Base-by-base conservation (phyloP, 192 early-diverging fungal genomes). In the Chytriomyces sp. region DNA sequence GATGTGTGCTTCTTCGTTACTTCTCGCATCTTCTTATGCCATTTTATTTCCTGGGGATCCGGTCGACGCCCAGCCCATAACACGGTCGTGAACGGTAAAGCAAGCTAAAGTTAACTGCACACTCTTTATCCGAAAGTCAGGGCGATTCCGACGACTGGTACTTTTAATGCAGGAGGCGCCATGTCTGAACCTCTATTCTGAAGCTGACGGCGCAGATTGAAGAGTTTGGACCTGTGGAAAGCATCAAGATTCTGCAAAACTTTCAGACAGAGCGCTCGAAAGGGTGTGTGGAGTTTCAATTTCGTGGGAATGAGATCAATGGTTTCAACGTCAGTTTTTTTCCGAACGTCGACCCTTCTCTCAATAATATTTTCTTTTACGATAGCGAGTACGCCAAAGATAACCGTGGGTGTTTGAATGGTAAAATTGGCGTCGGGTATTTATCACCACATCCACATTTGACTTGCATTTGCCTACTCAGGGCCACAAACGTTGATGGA, bases 61-160 rank as follows among this genome's bases (percentile, higher is more conserved):
- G 30, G 59, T 72, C 8, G 86, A 91, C 71, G 88, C 90, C 8
- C 66, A 83, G 90, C 90, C 0, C 88, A 88, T 62, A 88, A 89
- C 54, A 88, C 88, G 4, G 6, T 89, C n/a, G 22, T 93, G 25
- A 77, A 90, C 66, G 85, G 86, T 91, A 52, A 90, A 93, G 74
- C 86, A 88, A 44, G 91, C 91, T 8, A 74, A 87, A 68, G 91
- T 93, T 5, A 91, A 93, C 62, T 80, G 91, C 33, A 91, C 91
- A 4, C 68, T 93, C 5, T 89, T 88, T 73, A 66, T 91, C 26
- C 74, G 0, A 78, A 82, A 52, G 79, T 90, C 30, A 34, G 59
- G 49, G 60, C 71, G 78, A 44, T 30, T 25, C 59, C 57, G n/a
- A n/a, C n/a, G n/a, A n/a, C n/a, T n/a, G n/a, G n/a, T n/a, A n/a